phyloP scores from a whole-genome alignment of 352 stramenopile genomes.

The Phytophthora boehmeriae region DNA sequence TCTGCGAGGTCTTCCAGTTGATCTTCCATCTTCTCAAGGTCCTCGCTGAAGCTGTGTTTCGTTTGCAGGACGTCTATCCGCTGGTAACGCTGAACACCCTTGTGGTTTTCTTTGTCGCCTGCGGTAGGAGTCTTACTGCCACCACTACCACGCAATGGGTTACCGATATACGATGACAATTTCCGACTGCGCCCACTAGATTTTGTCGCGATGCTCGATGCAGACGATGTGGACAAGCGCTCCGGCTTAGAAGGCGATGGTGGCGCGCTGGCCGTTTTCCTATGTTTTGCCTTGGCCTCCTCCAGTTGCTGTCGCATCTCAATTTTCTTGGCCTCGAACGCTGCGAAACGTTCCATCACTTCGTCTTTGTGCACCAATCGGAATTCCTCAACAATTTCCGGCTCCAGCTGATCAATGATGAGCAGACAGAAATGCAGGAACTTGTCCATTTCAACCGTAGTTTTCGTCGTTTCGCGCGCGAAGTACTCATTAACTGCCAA shows the following conservation, averaged over 20 bases:
- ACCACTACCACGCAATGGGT: conserved; percentile 50
- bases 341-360: conserved; percentile 80
- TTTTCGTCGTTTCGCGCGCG: conserved; percentile 70
- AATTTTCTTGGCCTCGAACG: conserved; percentile 86
- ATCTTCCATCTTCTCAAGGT: conserved; percentile 83
- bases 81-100: conserved; percentile 59
- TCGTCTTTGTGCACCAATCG: conserved; percentile 80
- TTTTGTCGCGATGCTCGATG: conserved; percentile 31
- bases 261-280: conserved; percentile 43
- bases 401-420: conserved; percentile 75
- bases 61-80: conserved; percentile 73
- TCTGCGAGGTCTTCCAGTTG: conserved; percentile 74
- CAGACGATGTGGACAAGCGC: conserved; percentile 53
- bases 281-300: conserved; percentile 62
- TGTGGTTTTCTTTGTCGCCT: conserved; percentile 47
- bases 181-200: conserved; percentile 33
- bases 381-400: conserved; percentile 75
- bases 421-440: conserved; percentile 69
- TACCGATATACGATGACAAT: conserved; percentile 74
- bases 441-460: conserved; percentile 67
- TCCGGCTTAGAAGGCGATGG: conserved; percentile 65
- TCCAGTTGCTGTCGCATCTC: conserved; percentile 86
- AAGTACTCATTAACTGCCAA: conserved; percentile 85
- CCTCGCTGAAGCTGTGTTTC: conserved; percentile 66
- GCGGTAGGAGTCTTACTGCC: conserved; percentile 27